A percentile compares a stretch with the other conserved stretches of the same genome.
Evolutionary conservation across 345 rosid genomes (phyloP).

Genomic region (Chamaenerion angustifolium): DNA sequence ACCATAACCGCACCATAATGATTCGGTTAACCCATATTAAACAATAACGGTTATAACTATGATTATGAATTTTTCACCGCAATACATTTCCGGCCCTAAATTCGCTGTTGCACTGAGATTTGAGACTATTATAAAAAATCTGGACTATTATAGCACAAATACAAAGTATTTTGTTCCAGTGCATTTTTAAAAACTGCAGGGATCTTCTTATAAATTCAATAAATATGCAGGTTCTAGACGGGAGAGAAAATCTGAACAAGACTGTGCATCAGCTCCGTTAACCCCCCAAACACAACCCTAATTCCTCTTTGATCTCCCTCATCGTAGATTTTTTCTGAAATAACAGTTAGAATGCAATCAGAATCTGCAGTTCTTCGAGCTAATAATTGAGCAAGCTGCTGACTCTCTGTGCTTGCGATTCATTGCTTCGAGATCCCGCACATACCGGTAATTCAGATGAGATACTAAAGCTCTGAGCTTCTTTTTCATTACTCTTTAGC

Average conservation of each 20-base stretch:
- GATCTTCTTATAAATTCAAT: background rate
- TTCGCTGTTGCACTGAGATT: too few relatives aligned
- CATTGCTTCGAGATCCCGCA: background rate
- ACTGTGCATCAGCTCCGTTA: slow-evolving; percentile 3
- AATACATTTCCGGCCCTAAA: too few relatives aligned
- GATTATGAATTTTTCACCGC: too few relatives aligned
- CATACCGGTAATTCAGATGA: background rate
- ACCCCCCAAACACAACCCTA: background rate
- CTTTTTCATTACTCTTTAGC: background rate
- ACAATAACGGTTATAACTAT: too few relatives aligned
- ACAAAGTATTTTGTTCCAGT: too few relatives aligned
- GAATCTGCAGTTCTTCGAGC: background rate
- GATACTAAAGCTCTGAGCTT: background rate
- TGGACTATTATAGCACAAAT: too few relatives aligned
- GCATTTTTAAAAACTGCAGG: background rate
- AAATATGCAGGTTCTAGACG: background rate
- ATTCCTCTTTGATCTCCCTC: background rate
- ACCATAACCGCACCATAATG: too few relatives aligned
- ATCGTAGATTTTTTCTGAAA: background rate
- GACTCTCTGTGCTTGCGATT: background rate
- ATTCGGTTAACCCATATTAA: too few relatives aligned
- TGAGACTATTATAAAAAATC: too few relatives aligned
- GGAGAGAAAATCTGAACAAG: slow-evolving; percentile 1
- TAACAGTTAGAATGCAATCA: background rate
- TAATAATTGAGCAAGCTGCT: background rate